Evolutionary conservation across 495 filamentous ascomycete species (phyloP), one percentile per base, ranked within the genome.

Genomic region (Alectoria sarmentosa): DNA sequence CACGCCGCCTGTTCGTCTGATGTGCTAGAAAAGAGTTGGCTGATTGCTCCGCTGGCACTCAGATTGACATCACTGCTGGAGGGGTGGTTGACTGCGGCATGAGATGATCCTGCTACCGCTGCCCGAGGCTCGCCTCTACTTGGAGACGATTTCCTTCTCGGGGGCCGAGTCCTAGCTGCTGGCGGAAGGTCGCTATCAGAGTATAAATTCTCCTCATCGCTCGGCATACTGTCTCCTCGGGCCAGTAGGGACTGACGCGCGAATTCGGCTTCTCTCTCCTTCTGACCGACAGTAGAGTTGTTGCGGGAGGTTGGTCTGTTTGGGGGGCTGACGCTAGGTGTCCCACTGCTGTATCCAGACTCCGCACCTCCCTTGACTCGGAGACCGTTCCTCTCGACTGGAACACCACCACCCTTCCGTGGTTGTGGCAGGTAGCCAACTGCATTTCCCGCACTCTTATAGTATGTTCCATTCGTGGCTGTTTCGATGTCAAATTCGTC

Each of bases 401-500:
- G 79, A 55, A 87, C 74, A 39, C 81, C 82, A 37, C 60, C 58
- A 26, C 49, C 39, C 67, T 75, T 75, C 65, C 80, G 77, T 55
- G 30, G 30, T 64, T 84, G 85, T n/a, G 92, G 89, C 23, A 77
- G 86, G 67, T 90, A 89, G 38, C 91, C 92, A 48, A 92, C 78
- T 10, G 81, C 89, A 44, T 82, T 84, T 44, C 79, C 81, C 46
- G 81, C 87, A 65, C 84, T 83, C 74, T 92, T 92, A 74, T 90
- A 88, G 72, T 90, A 94, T 11, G 87, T 87, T 10, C 85, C 88
- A 28, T 86, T 86, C 37, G 82, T 78, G 63, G 91, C 84, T 46
- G 90, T 85, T 73, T 98, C 94, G 63, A 96, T 98, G 71, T 98
- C 94, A 69, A 98, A 98, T 71, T 98, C 94, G 73, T 98, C 94